A percentile compares a stretch with the other conserved stretches of the same genome.
These are phyloP conservation scores for Pseudocercospora ulei DNA, from an alignment of 2,329 filamentous ascomycete species.

Conservation along the genomic window DNA sequence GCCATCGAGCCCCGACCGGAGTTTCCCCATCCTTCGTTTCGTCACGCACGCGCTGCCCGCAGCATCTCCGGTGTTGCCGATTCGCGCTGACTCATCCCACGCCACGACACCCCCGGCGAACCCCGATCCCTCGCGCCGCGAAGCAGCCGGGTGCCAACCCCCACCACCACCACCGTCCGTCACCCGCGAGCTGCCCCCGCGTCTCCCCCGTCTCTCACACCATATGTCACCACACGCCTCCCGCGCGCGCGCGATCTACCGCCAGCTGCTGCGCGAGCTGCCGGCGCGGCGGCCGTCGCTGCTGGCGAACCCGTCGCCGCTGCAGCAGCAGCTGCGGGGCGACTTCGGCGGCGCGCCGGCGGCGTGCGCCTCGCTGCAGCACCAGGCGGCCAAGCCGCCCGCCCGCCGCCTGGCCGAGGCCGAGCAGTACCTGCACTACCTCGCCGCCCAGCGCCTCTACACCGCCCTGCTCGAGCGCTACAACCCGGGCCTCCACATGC, in stretches of 20 bases:
- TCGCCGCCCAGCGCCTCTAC: conserved; percentile 78
- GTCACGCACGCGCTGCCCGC: too few species aligned
- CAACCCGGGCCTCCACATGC: conserved; percentile 84
- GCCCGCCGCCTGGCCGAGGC: conserved; percentile 44
- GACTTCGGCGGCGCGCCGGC: conserved; percentile 42
- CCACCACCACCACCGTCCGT: too few species aligned
- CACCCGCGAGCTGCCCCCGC: too few species aligned
- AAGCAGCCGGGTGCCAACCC: too few species aligned
- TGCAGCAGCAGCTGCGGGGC: conserved; percentile 60
- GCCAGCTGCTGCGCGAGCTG: conserved; percentile 77
- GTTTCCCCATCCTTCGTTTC: too few species aligned
- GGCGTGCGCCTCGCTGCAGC: conserved; percentile 36
- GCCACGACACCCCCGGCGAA: too few species aligned
- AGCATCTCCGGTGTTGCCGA: too few species aligned
- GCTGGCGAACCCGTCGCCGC: conserved; percentile 51
- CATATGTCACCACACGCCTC: conserved; percentile 39
- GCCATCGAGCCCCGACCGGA: too few species aligned
- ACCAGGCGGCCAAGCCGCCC: conserved; percentile 25
- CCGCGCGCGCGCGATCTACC: conserved; percentile 67
- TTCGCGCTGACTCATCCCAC: too few species aligned
- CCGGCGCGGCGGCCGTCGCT: conserved; percentile 54
- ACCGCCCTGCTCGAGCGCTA: conserved; percentile 75
- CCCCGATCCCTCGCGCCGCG: too few species aligned
- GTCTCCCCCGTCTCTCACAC: too few species aligned
- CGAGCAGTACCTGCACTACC: conserved; percentile 71